phyloP scores from a whole-genome alignment of 2,329 filamentous ascomycete species.

The Penicillium oxalicum region DNA sequence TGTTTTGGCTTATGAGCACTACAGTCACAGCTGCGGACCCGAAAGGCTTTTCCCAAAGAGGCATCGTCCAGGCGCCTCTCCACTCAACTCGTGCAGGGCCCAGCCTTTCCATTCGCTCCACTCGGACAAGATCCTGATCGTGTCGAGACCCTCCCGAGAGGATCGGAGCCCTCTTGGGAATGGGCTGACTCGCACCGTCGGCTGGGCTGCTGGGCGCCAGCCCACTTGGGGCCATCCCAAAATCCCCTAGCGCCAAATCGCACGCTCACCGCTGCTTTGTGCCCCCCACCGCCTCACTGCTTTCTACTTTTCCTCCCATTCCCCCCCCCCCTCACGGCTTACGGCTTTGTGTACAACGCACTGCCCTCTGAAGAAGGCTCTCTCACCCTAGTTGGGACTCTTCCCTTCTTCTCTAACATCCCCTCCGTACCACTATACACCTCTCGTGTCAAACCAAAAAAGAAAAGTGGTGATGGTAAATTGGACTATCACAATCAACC shows the following conservation, averaged over 20 bases:
- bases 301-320: neutral
- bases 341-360: conserved; percentile 15
- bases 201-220: conserved; percentile 4
- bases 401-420: conserved; percentile 18
- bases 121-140: conserved; percentile 13
- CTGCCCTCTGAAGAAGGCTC: conserved; percentile 20
- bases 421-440: conserved; percentile 15
- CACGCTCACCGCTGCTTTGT: conserved; percentile 41
- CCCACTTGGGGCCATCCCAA: conserved; percentile 19
- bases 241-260: conserved; percentile 33
- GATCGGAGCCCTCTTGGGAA: too few species aligned
- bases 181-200: conserved; percentile 13
- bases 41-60: neutral
- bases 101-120: conserved; percentile 1
- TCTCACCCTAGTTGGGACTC: conserved; percentile 29
- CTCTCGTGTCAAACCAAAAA: conserved; percentile 16
- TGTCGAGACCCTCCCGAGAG: too few species aligned
- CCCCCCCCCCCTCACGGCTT: conserved; percentile 16
- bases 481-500: conserved; percentile 1
- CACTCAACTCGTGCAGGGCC: neutral
- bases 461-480: too few species aligned
- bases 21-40: too few species aligned
- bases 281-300: conserved; percentile 36
- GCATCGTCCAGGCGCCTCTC: neutral
- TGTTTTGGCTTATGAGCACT: too few species aligned